Conservation (phyloP, 768 basidiomycete species). For the Leccinum pellstonianum region DNA sequence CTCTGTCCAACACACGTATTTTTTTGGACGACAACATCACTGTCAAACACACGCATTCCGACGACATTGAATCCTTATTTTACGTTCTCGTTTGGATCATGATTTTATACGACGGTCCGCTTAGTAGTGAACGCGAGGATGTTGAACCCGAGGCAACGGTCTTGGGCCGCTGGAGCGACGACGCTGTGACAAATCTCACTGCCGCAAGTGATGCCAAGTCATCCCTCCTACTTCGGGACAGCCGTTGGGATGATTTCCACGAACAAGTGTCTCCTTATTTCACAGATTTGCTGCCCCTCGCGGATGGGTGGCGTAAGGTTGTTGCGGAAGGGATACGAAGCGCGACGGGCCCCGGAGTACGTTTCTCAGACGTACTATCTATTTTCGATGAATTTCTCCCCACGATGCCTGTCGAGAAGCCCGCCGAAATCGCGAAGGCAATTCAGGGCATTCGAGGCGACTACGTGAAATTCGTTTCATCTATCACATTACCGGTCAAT, state of each 20-base stretch:
- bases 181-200: background rate
- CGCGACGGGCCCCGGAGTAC: background rate
- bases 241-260: background rate
- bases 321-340: background rate
- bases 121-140: background rate
- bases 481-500: background rate
- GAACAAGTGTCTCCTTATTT: background rate
- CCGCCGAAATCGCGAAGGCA: background rate
- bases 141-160: background rate
- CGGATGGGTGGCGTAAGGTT: background rate
- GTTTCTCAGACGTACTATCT: background rate
- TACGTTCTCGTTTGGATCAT: background rate
- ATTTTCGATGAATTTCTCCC: background rate
- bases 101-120: background rate
- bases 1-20: background rate
- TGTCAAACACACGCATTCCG: background rate
- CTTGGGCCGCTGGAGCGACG: background rate
- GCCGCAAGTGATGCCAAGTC: background rate
- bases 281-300: background rate
- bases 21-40: background rate
- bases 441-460: background rate
- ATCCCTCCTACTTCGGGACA: background rate
- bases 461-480: background rate
- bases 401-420: background rate
- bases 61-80: background rate